Percentiles rank a stretch among this genome's conserved stretches.
These are phyloP conservation scores for Podospora didyma DNA, from an alignment of 495 filamentous ascomycete genomes.

Conservation along the genomic window DNA sequence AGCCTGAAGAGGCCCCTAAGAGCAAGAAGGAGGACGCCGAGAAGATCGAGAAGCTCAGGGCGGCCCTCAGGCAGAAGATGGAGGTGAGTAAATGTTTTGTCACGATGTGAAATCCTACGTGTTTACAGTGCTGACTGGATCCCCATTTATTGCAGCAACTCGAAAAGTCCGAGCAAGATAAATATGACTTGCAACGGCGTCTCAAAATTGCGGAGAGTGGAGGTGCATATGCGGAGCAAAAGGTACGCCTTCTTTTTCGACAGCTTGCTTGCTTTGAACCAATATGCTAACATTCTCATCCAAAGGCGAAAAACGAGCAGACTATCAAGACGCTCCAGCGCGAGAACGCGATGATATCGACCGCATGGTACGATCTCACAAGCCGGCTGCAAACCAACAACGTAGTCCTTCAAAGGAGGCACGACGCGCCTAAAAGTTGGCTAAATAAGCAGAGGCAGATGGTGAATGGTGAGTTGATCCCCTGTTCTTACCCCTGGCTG, in stretches of 20 bases:
- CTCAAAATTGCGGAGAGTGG: constrained; percentile 43
- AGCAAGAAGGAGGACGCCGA: constrained; percentile 45
- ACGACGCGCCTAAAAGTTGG: constrained; percentile 83
- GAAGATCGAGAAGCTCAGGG: constrained; percentile 47
- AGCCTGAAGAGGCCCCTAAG: constrained; percentile 21
- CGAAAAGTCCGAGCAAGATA: constrained; percentile 46
- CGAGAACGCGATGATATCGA: constrained; percentile 80
- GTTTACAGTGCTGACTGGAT: not conserved
- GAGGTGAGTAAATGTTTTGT: constrained; percentile 36
- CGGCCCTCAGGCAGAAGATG: constrained; percentile 42
- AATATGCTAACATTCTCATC: no score
- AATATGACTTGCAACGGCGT: constrained; percentile 43
- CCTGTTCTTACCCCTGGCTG: no score
- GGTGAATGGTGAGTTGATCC: constrained; percentile 49
- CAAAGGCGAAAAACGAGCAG: constrained; percentile 54
- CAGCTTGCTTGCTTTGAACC: not conserved
- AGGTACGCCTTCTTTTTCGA: constrained; percentile 33
- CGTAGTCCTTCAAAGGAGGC: constrained; percentile 67
- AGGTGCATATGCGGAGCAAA: constrained; percentile 40
- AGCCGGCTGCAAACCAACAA: constrained; percentile 84
- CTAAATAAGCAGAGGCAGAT: constrained; percentile 80
- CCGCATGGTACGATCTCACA: constrained; percentile 89
- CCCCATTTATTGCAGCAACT: constrained; percentile 35
- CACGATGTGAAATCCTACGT: constrained; percentile 3
- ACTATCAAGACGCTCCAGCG: constrained; percentile 67